A percentile compares a stretch with the other conserved stretches of the same genome.
phyloP scores from a whole-genome alignment of 345 rosid genomes.

The Triadica sebifera region DNA sequence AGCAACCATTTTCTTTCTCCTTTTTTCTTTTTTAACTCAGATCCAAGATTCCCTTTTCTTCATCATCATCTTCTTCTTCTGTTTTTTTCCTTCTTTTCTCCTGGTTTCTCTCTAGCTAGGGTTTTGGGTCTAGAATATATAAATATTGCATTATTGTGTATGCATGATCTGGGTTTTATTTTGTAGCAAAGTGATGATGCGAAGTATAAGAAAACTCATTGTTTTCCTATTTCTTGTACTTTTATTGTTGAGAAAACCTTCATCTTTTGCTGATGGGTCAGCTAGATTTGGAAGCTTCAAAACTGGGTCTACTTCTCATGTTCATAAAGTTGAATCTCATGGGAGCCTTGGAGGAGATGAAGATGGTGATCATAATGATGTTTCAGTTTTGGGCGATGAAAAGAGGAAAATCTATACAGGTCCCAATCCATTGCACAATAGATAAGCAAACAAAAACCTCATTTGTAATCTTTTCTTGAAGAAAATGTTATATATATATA shows the following conservation, averaged over 20 bases:
- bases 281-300: slow-evolving; percentile 27
- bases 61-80: too few species aligned
- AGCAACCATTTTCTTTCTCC: too few species aligned
- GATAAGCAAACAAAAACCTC: slow-evolving; percentile 20
- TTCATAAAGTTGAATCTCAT: slow-evolving; percentile 8
- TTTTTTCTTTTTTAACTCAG: too few species aligned
- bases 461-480: neutral
- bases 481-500: neutral
- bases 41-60: too few species aligned
- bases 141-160: too few species aligned
- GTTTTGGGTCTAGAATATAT: too few species aligned
- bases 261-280: slow-evolving; percentile 25
- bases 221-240: slow-evolving; percentile 36
- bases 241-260: slow-evolving; percentile 28
- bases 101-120: too few species aligned
- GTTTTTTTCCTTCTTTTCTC: too few species aligned
- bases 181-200: too few species aligned
- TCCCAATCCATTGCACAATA: slow-evolving; percentile 66
- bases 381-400: slow-evolving; percentile 37
- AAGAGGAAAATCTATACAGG: slow-evolving; percentile 61
- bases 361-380: slow-evolving; percentile 18
- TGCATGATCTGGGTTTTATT: too few species aligned
- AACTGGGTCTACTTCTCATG: slow-evolving; percentile 21
- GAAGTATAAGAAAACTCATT: too few species aligned
- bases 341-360: slow-evolving; percentile 16